A percentile compares a stretch with the other conserved stretches of the same genome.
Evolutionary conservation across 805 yeast species (phyloP).

Genomic region (Nakazawaea peltata): DNA sequence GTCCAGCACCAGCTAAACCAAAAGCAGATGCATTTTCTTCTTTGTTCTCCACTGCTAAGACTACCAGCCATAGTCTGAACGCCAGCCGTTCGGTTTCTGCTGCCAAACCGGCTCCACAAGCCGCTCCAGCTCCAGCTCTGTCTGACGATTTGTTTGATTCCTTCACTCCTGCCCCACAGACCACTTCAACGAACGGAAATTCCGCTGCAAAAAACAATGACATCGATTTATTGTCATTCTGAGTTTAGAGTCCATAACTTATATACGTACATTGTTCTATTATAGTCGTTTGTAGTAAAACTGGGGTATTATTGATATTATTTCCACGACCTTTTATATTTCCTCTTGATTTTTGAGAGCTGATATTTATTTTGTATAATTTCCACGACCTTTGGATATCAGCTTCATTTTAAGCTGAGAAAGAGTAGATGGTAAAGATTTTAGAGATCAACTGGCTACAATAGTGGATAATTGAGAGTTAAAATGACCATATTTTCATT

Average conservation of each 20-base stretch:
- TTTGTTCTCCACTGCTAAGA: conserved; percentile 57
- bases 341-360: no score
- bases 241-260: no score
- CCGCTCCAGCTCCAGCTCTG: conserved; percentile 14
- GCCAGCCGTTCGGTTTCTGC: conserved; percentile 2
- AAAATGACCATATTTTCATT: conserved; percentile 70
- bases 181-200: conserved; percentile 11
- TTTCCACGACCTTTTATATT: no score
- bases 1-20: conserved; percentile 31
- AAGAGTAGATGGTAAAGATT: no score
- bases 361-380: no score
- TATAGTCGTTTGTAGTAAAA: no score
- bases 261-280: no score
- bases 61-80: conserved; percentile 19
- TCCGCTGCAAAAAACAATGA: conserved; percentile 25
- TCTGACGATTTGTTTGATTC: conserved; percentile 27
- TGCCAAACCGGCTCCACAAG: conserved; percentile 11
- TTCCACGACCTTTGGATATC: no score
- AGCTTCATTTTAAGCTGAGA: no score
- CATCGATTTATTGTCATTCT: conserved; percentile 35
- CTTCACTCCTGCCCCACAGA: conserved; percentile 15
- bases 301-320: no score
- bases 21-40: conserved; percentile 67
- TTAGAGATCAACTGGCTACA: no score
- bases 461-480: neutral